Conservation (phyloP, 1,284 basidiomycete genomes). For the Cryptococcus sp. region DNA sequence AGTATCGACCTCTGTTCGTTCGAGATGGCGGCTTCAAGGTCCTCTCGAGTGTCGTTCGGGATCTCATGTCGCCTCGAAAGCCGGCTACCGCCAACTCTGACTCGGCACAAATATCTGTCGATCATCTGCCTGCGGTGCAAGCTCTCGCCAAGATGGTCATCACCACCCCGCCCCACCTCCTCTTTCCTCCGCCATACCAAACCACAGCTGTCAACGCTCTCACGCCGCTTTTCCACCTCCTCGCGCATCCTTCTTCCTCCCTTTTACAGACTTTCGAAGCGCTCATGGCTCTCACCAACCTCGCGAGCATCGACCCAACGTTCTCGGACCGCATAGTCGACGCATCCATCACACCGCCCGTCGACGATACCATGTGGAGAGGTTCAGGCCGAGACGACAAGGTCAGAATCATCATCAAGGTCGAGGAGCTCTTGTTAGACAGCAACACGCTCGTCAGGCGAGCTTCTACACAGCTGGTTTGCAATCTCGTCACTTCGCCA, state of each 20-base stretch:
- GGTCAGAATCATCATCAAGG: constrained; percentile 56
- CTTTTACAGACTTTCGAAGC: constrained; percentile 85
- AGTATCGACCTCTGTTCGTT: constrained; percentile 69
- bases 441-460: constrained; percentile 76
- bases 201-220: constrained; percentile 73
- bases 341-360: constrained; percentile 24
- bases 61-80: constrained; percentile 15
- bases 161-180: constrained; percentile 77
- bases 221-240: constrained; percentile 64
- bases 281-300: constrained; percentile 91
- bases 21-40: constrained; percentile 77
- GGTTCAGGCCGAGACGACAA: constrained; percentile 11
- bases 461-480: constrained; percentile 85
- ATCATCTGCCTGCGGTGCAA: constrained; percentile 67
- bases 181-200: constrained; percentile 66
- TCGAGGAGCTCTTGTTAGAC: constrained; percentile 77
- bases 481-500: constrained; percentile 79
- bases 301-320: constrained; percentile 69
- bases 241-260: constrained; percentile 61
- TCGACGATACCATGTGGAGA: constrained; percentile 12
- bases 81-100: not conserved
- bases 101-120: not conserved
- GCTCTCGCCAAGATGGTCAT: constrained; percentile 90
- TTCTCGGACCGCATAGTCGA: constrained; percentile 57
- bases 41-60: constrained; percentile 56